These are phyloP conservation scores for Withania somnifera DNA, from an alignment of 305 asterid genomes.

Conservation along the genomic window DNA sequence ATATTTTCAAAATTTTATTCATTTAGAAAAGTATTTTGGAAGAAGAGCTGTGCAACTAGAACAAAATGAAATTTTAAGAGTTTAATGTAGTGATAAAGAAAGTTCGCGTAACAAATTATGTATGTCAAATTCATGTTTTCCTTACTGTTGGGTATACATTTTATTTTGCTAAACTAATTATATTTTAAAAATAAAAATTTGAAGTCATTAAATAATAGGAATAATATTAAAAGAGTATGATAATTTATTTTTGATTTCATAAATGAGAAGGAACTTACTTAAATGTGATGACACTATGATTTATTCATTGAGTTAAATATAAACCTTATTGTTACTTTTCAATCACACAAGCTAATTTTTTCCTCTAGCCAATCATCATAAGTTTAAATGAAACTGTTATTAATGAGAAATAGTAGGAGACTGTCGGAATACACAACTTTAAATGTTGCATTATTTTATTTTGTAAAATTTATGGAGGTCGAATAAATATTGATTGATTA, in stretches of 20 bases:
- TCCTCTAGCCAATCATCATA: neutral
- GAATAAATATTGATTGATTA: neutral
- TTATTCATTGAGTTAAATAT: neutral
- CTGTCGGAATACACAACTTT: neutral
- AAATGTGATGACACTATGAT: neutral
- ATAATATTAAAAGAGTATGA: too few species aligned
- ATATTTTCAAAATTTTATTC: too few species aligned
- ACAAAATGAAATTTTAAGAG: neutral
- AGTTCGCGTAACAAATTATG: neutral
- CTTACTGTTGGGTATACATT: too few species aligned
- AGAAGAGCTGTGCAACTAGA: too few species aligned
- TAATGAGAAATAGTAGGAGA: neutral
- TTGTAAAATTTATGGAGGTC: neutral
- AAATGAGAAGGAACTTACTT: too few species aligned
- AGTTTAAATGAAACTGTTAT: neutral
- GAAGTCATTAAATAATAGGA: too few species aligned
- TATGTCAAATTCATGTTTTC: neutral
- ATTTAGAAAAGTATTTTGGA: too few species aligned
- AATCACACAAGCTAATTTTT: neutral
- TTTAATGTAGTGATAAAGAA: neutral
- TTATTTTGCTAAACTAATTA: too few species aligned
- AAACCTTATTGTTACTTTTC: neutral
- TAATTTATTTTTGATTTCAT: too few species aligned
- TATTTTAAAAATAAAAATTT: too few species aligned
- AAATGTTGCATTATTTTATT: neutral